Evolutionary conservation across 169 alveolate species (phyloP).

Genomic region (Plasmodium vinckei): DNA sequence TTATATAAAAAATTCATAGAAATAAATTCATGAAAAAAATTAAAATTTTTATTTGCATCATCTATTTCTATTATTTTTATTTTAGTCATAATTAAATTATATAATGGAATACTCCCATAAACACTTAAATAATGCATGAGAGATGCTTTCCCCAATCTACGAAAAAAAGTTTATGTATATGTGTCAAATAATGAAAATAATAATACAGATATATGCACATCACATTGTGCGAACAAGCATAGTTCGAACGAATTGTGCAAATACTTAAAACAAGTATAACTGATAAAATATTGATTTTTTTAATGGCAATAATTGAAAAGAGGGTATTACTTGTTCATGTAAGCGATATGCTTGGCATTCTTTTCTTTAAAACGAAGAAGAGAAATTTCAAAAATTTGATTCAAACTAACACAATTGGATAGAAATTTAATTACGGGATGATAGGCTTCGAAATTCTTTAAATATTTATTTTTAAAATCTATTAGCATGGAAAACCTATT

Average conservation of each 20-base stretch:
- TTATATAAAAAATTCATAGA: slow-evolving; percentile 59
- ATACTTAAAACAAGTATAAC: neutral
- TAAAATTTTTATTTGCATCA: slow-evolving; percentile 62
- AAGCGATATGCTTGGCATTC: slow-evolving; percentile 51
- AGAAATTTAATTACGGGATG: slow-evolving; percentile 65
- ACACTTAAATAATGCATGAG: slow-evolving; percentile 65
- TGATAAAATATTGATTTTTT: neutral
- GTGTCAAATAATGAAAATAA: neutral
- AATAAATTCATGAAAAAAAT: slow-evolving; percentile 43
- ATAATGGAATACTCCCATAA: slow-evolving; percentile 54
- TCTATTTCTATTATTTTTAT: slow-evolving; percentile 64
- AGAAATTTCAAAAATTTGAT: slow-evolving; percentile 69
- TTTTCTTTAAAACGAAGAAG: slow-evolving; percentile 71
- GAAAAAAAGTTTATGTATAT: neutral
- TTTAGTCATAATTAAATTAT: slow-evolving; percentile 62
- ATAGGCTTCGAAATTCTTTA: slow-evolving; percentile 56
- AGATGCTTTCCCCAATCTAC: slow-evolving; percentile 62
- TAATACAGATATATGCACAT: neutral
- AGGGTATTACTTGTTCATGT: slow-evolving; percentile 60
- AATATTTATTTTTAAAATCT: slow-evolving; percentile 68
- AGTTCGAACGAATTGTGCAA: neutral
- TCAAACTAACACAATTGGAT: slow-evolving; percentile 57
- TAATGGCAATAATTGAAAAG: too few species aligned
- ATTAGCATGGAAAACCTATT: slow-evolving; percentile 13
- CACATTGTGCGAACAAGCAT: neutral